Percentiles rank a stretch among this genome's conserved stretches.
These are phyloP conservation scores for Haematococcus sp. DNA, from an alignment of 139 green algal species.

Conservation along the genomic window DNA sequence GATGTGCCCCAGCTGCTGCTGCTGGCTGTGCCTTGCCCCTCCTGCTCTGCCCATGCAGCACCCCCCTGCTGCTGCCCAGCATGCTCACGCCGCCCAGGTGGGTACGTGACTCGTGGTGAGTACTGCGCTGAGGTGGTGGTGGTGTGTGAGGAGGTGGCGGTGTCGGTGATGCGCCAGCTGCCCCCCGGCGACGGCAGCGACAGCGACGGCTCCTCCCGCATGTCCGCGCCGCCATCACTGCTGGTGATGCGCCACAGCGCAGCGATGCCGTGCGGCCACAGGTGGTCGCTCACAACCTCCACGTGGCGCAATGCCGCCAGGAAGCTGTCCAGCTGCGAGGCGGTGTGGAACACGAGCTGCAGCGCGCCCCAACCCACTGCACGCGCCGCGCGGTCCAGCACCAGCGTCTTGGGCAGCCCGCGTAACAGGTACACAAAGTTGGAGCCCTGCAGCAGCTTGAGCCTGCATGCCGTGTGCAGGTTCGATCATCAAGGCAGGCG, in stretches of 20 bases:
- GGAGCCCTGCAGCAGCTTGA: constrained; percentile 36
- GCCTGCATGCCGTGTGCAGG: constrained; percentile 10
- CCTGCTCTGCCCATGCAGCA: too few species aligned
- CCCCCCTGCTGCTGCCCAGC: too few species aligned
- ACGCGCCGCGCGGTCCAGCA: constrained; percentile 7
- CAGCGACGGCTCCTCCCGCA: not conserved
- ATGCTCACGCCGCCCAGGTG: too few species aligned
- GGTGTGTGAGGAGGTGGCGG: not conserved
- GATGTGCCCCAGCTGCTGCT: not conserved
- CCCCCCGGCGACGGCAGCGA: not conserved
- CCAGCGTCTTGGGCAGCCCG: constrained; percentile 24
- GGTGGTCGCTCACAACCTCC: not conserved
- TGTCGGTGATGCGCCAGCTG: not conserved
- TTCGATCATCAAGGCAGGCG: too few species aligned
- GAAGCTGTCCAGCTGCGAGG: constrained; percentile 24
- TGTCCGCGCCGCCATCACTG: not conserved
- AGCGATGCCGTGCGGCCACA: constrained; percentile 9
- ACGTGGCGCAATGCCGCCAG: constrained; percentile 30
- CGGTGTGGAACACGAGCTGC: constrained; percentile 21
- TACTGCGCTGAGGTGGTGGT: not conserved
- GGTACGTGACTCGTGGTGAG: not conserved
- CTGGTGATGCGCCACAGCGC: constrained; percentile 2
- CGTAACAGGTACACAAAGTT: constrained; percentile 40
- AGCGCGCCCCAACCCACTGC: constrained; percentile 29
- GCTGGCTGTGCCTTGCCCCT: not conserved